A percentile compares a stretch with the other conserved stretches of the same genome.
Evolutionary conservation across 257 asterid genomes (phyloP).

Genomic region (Plantago elongata): DNA sequence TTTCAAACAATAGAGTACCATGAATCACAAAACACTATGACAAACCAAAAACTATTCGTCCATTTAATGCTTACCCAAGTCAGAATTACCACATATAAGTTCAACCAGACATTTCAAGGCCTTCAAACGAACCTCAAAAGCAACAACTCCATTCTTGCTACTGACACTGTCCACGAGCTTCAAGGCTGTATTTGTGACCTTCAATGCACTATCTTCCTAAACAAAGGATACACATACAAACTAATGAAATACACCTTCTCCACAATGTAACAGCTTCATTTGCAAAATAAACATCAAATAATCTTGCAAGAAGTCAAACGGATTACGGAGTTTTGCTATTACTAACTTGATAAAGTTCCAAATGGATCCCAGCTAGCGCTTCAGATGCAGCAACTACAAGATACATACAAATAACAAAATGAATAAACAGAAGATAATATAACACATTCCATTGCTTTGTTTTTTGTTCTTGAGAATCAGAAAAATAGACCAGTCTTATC

Average conservation of each 20-base stretch:
- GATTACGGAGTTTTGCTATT: not conserved
- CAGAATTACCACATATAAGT: slow-evolving; percentile 50
- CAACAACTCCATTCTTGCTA: slow-evolving; percentile 36
- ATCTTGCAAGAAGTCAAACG: slow-evolving; percentile 7
- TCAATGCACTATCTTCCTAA: slow-evolving; percentile 69
- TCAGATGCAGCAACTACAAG: slow-evolving; percentile 88
- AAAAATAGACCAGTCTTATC: not conserved
- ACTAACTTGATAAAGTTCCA: slow-evolving; percentile 58
- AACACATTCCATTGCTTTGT: not conserved
- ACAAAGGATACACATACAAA: slow-evolving; percentile 9
- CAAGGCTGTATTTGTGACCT: slow-evolving; percentile 44
- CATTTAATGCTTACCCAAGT: slow-evolving; percentile 50
- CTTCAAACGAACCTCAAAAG: slow-evolving; percentile 54
- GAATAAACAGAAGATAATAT: not conserved
- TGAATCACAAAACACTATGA: slow-evolving; percentile 11
- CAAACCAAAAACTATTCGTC: not conserved
- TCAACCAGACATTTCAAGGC: slow-evolving; percentile 79
- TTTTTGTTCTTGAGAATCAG: not conserved
- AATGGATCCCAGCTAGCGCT: slow-evolving; percentile 75
- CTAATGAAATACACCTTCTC: not conserved
- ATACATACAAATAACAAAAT: slow-evolving; percentile 16
- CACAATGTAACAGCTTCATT: slow-evolving; percentile 1
- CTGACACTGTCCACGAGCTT: slow-evolving; percentile 46
- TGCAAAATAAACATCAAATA: not conserved
- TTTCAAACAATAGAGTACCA: slow-evolving; percentile 15